Base-by-base conservation (phyloP, 768 basidiomycete species). In the Tephrocybe sp. region DNA sequence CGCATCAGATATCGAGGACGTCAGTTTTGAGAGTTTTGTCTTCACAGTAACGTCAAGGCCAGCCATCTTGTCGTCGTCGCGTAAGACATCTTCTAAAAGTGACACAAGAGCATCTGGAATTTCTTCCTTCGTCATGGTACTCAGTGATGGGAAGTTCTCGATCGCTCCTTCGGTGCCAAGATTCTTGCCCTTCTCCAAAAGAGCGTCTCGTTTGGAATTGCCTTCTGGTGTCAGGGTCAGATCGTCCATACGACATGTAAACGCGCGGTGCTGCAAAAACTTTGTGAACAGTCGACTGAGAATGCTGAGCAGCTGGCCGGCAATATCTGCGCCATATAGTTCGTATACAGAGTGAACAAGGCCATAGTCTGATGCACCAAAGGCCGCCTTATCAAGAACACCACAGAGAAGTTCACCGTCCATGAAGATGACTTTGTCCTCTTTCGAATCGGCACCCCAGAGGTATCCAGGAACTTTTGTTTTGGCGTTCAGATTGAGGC, bases 221-320 rank as follows among this genome's bases (percentile, higher is more conserved):
- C 92, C 94, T 47, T 84, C 80, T 0, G 82, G 78, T 6, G 94
- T 97, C 42, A 99, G 75, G 44, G 88, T 84, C 36, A 99, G 76
- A 74, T 99, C 97, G 68, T 99, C 97, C 91, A 98, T 97, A 16
- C 97, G 84, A 70, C 97, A 99, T 2, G 94, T 94, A 70, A 99
- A 99, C 0, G 93, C 97, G 34, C 94, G 88, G 60, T 93, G 91
- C 60, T 98, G 95, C 46, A 99, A 76, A 69, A 91, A 98, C 64
- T 97, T 98, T 37, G 97, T 97, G 69, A 99, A 93, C 25, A 98
- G 73, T 46, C 97, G 86, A 64, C 91, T 91, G 52, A 98, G 82
- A 52, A 97, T 84, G 44, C 94, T 92, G 16, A 99, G 84, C 12
- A 99, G 82, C 61, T 85, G 85, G 44, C 94, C 95, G 4, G 97